Conservation (phyloP, 2,329 filamentous ascomycete species). For the Sporothrix curviconia region DNA sequence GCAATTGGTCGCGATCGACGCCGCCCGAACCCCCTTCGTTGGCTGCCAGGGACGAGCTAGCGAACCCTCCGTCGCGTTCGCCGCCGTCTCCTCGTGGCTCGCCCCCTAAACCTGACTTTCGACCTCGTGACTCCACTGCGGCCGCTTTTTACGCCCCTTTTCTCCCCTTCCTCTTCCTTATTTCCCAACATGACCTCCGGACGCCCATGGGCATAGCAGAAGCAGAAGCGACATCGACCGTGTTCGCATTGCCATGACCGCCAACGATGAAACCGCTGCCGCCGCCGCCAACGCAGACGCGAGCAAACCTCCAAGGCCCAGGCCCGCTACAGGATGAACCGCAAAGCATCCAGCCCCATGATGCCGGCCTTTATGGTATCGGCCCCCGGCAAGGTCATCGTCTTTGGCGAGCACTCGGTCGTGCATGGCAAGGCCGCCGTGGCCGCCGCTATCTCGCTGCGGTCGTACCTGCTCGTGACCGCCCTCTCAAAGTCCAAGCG, state of each 20-base stretch:
- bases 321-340: slow-evolving; percentile 32
- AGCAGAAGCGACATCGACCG: slow-evolving; percentile 19
- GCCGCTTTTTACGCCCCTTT: neutral
- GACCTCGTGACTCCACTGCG: neutral
- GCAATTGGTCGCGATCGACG: slow-evolving; percentile 3
- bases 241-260: slow-evolving; percentile 22
- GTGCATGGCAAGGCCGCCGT: slow-evolving; percentile 95
- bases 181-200: slow-evolving; percentile 18
- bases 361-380: slow-evolving; percentile 96
- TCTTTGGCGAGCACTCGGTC: slow-evolving; percentile 97
- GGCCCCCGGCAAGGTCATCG: slow-evolving; percentile 94
- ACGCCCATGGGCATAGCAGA: slow-evolving; percentile 20
- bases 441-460: slow-evolving; percentile 87
- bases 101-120: slow-evolving; percentile 1
- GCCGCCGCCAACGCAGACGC: slow-evolving; percentile 21
- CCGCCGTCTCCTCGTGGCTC: neutral
- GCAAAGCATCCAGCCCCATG: slow-evolving; percentile 58
- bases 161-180: neutral
- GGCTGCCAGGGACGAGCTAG: neutral
- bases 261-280: slow-evolving; percentile 28
- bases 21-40: neutral
- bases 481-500: slow-evolving; percentile 87
- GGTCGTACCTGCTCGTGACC: slow-evolving; percentile 94
- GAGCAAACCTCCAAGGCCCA: slow-evolving; percentile 29
- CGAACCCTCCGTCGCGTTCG: neutral